Evolutionary conservation across 352 stramenopile species (phyloP).

Genomic region (Lagenidium giganteum): DNA sequence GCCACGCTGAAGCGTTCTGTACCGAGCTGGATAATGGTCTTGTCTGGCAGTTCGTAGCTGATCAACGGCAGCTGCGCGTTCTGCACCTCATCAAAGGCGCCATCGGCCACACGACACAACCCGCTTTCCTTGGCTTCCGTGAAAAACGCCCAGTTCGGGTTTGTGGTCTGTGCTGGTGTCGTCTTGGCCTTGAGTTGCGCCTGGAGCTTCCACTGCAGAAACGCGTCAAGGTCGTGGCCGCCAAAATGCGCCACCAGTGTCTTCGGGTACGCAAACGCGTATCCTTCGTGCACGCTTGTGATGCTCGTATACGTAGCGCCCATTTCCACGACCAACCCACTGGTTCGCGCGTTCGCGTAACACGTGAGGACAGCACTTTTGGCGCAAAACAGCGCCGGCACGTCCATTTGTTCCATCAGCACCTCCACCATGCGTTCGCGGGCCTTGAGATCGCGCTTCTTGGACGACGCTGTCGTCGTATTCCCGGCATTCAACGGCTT

Average conservation of each 20-base stretch:
- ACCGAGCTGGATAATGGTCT: slow-evolving; percentile 77
- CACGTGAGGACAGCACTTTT: slow-evolving; percentile 81
- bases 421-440: slow-evolving; percentile 73
- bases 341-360: slow-evolving; percentile 81
- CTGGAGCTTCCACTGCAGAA: slow-evolving; percentile 48
- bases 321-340: slow-evolving; percentile 76
- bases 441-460: slow-evolving; percentile 48
- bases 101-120: slow-evolving; percentile 65
- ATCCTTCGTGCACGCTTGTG: slow-evolving; percentile 75
- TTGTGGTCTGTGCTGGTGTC: neutral
- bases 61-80: slow-evolving; percentile 75
- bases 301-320: slow-evolving; percentile 72
- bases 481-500: slow-evolving; percentile 6
- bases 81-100: slow-evolving; percentile 60
- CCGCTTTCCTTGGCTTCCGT: slow-evolving; percentile 74
- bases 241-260: slow-evolving; percentile 52
- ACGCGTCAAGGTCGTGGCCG: slow-evolving; percentile 60
- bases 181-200: slow-evolving; percentile 21
- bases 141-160: slow-evolving; percentile 43
- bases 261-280: slow-evolving; percentile 64
- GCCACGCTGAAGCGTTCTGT: slow-evolving; percentile 86
- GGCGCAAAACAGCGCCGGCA: slow-evolving; percentile 72
- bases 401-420: slow-evolving; percentile 74
- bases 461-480: slow-evolving; percentile 22
- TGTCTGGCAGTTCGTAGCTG: slow-evolving; percentile 77